Conservation (phyloP, 2,329 filamentous ascomycete species). For the Colletotrichum limetticola region DNA sequence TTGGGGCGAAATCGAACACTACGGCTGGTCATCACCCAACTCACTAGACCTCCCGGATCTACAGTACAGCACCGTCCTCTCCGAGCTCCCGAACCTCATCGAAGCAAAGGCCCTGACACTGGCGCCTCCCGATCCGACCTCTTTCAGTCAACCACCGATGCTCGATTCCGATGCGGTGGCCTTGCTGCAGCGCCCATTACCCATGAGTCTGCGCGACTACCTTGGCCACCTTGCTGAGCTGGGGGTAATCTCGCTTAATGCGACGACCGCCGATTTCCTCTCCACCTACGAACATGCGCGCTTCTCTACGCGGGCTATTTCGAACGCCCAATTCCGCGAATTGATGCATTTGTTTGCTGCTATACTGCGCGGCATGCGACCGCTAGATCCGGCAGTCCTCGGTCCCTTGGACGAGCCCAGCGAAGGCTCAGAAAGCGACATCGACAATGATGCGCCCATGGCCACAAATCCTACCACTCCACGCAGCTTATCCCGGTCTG, state of each 20-base stretch:
- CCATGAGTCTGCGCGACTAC: conserved; percentile 84
- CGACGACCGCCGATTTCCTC: conserved; percentile 72
- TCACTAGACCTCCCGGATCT: conserved; percentile 80
- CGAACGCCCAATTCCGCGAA: conserved; percentile 76
- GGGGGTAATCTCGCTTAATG: conserved; percentile 63
- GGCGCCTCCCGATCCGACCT: conserved; percentile 66
- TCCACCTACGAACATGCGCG: conserved; percentile 83
- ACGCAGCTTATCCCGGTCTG: conserved; percentile 43
- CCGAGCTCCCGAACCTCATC: conserved; percentile 87
- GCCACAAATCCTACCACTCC: conserved; percentile 55
- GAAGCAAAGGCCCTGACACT: conserved; percentile 94
- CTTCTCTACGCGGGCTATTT: conserved; percentile 78
- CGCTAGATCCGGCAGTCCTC: conserved; percentile 66
- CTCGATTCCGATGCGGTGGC: conserved; percentile 76
- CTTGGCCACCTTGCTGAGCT: conserved; percentile 75
- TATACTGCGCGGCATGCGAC: conserved; percentile 79
- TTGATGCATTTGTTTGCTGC: conserved; percentile 89
- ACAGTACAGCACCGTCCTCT: conserved; percentile 84
- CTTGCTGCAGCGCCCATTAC: conserved; percentile 75
- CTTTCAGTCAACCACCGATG: conserved; percentile 50
- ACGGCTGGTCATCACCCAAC: conserved; percentile 87
- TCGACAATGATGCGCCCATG: conserved; percentile 58
- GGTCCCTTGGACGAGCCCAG: conserved; percentile 41
- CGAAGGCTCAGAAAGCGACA: conserved; percentile 51
- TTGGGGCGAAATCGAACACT: conserved; percentile 88